Evolutionary conservation across 345 rosid species (phyloP).

Genomic region (Gossypium arboreum): DNA sequence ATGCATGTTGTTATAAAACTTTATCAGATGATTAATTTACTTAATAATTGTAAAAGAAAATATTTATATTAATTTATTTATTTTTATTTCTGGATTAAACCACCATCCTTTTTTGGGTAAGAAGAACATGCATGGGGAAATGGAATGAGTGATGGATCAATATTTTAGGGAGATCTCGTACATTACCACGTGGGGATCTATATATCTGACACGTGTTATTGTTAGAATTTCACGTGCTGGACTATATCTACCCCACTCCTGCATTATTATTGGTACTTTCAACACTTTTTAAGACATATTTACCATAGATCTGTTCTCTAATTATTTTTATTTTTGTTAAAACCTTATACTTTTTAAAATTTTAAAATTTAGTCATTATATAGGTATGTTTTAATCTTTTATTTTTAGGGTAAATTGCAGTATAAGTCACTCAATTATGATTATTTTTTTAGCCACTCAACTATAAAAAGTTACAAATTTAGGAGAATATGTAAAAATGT

Average conservation of each 20-base stretch:
- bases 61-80: neutral
- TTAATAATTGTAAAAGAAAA: neutral
- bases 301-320: neutral
- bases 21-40: neutral
- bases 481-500: neutral
- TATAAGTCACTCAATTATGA: no score
- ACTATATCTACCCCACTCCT: neutral
- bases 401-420: no score
- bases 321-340: neutral
- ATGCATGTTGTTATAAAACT: neutral
- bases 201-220: neutral
- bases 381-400: no score
- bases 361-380: no score
- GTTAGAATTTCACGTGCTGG: constrained; percentile 13
- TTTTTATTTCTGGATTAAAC: neutral
- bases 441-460: no score
- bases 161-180: neutral
- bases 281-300: neutral
- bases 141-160: neutral
- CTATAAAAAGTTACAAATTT: no score
- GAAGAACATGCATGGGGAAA: neutral
- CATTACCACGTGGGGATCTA: neutral
- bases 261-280: neutral
- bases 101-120: neutral
- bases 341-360: no score